Conservation (phyloP, 805 yeast genomes). For the Lipomyces yamanashiensis region DNA sequence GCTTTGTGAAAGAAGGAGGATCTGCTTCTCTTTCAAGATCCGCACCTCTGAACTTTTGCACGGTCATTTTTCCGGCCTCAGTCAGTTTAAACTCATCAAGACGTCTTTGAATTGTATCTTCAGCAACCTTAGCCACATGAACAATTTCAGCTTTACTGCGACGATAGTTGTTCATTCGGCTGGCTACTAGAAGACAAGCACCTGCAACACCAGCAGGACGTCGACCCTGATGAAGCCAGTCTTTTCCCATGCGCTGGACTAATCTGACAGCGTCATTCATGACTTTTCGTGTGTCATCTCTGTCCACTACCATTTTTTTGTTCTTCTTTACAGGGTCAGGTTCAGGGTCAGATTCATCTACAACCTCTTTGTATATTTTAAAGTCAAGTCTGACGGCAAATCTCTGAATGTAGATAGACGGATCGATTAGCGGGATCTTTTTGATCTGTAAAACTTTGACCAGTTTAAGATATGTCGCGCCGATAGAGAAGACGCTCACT, state of each 20-base stretch:
- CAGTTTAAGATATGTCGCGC: slow-evolving; percentile 92
- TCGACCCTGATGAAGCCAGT: slow-evolving; percentile 96
- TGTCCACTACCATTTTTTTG: not conserved
- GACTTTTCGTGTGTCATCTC: slow-evolving; percentile 58
- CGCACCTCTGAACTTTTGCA: slow-evolving; percentile 68
- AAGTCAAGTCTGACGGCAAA: slow-evolving; percentile 87
- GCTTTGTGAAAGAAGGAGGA: slow-evolving; percentile 83
- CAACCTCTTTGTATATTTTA: slow-evolving; percentile 58
- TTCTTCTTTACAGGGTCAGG: not conserved
- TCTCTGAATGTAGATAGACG: slow-evolving; percentile 89
- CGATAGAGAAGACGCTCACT: slow-evolving; percentile 90
- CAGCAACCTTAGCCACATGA: slow-evolving; percentile 93
- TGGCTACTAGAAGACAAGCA: slow-evolving; percentile 89
- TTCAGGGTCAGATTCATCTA: not conserved
- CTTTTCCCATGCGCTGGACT: slow-evolving; percentile 88
- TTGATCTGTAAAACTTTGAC: slow-evolving; percentile 83
- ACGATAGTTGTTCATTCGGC: slow-evolving; percentile 94
- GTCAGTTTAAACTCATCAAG: slow-evolving; percentile 86
- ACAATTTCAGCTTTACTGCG: slow-evolving; percentile 92
- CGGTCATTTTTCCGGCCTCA: slow-evolving; percentile 70
- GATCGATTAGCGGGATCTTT: slow-evolving; percentile 86
- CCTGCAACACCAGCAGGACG: slow-evolving; percentile 99
- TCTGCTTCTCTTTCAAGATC: slow-evolving; percentile 54
- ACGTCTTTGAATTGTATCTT: slow-evolving; percentile 88
- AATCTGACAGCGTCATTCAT: slow-evolving; percentile 84